Percentiles rank a stretch among this genome's conserved stretches.
Conservation (phyloP, 2,329 filamentous ascomycete genomes). For the Aureobasidium uvarum region DNA sequence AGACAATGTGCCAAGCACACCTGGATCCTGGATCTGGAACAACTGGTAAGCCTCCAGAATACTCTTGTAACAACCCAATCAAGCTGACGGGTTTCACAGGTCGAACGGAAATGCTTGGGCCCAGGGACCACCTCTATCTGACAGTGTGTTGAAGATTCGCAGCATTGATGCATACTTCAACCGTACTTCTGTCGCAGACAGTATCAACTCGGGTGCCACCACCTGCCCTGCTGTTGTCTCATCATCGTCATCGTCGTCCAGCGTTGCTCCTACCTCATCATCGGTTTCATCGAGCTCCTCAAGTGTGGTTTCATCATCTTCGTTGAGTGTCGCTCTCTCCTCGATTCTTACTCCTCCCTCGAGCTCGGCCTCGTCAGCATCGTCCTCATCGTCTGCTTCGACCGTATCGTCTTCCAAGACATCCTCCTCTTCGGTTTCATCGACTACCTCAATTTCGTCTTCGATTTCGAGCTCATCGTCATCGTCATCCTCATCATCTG, state of each 20-base stretch:
- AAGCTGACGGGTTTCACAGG: neutral
- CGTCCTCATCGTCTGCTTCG: neutral
- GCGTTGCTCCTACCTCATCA: neutral
- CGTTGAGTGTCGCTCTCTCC: neutral
- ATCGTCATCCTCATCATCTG: neutral
- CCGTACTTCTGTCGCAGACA: slow-evolving; percentile 11
- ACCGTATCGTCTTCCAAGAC: neutral
- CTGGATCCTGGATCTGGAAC: slow-evolving; percentile 65
- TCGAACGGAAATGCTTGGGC: slow-evolving; percentile 70
- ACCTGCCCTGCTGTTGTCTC: neutral
- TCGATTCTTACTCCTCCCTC: neutral
- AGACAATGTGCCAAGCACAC: slow-evolving; percentile 48
- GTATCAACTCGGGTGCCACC: neutral
- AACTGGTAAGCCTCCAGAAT: slow-evolving; percentile 54
- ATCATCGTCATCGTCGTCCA: neutral
- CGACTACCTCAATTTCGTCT: neutral
- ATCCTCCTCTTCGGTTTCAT: neutral
- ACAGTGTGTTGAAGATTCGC: slow-evolving; percentile 62
- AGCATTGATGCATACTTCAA: slow-evolving; percentile 68
- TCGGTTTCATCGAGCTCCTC: neutral
- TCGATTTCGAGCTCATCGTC: neutral
- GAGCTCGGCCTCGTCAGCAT: too few species aligned
- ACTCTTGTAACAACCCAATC: neutral
- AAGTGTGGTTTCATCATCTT: neutral
- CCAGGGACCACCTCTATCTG: slow-evolving; percentile 62